phyloP scores from a whole-genome alignment of 176 grass and related monocot species.

The Aegilops tauschii region DNA sequence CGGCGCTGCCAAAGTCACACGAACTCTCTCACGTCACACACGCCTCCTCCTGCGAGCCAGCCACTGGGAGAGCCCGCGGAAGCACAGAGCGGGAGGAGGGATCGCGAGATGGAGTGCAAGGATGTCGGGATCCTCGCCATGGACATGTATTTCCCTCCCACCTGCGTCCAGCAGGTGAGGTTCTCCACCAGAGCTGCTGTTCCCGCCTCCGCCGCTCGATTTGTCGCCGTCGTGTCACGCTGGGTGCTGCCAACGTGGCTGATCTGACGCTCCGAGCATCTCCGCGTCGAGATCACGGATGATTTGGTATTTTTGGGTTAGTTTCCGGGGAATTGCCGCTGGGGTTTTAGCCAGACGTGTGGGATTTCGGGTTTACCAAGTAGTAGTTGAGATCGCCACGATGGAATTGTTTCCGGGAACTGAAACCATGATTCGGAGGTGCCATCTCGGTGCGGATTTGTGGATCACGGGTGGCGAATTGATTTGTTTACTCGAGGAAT shows the following conservation, averaged over 20 bases:
- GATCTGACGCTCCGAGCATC: neutral
- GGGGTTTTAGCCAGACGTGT: neutral
- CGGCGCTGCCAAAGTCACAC: neutral
- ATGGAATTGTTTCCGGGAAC: neutral
- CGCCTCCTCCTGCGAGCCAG: neutral
- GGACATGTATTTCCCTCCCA: conserved; percentile 91
- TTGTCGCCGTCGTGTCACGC: neutral
- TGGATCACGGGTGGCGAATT: neutral
- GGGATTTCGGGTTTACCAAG: neutral
- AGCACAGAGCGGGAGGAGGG: neutral
- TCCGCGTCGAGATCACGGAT: neutral
- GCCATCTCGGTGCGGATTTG: neutral
- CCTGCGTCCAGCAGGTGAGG: conserved; percentile 67
- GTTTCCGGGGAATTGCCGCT: neutral
- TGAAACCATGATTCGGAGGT: neutral
- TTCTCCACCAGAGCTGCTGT: neutral
- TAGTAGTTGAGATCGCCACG: neutral
- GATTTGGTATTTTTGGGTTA: neutral
- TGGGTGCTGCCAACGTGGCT: neutral
- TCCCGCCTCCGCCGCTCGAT: neutral
- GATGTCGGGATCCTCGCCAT: conserved; percentile 95
- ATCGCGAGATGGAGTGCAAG: conserved; percentile 54
- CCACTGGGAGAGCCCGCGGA: neutral
- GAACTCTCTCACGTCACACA: neutral
- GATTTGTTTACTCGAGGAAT: neutral